A percentile compares a stretch with the other conserved stretches of the same genome.
Evolutionary conservation across 805 yeast genomes (phyloP).

Genomic region (Candida xiaguanensis): DNA sequence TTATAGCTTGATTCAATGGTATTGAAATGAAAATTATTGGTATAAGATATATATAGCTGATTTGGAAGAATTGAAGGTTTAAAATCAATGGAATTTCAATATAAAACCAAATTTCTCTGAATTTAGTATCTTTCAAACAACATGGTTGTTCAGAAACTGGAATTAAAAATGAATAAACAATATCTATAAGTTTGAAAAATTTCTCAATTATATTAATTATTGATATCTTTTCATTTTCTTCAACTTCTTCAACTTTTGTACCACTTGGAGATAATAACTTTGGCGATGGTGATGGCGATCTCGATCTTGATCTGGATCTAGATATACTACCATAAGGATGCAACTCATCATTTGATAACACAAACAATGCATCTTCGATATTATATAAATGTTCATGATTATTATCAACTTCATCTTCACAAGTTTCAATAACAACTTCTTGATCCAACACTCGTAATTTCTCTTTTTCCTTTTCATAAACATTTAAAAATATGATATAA

Average conservation of each 20-base stretch:
- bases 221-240: not conserved
- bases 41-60: not conserved
- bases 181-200: slow-evolving; percentile 12
- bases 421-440: slow-evolving; percentile 6
- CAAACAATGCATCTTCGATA: slow-evolving; percentile 21
- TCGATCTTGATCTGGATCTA: not conserved
- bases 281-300: slow-evolving; percentile 1
- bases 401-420: not conserved
- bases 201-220: not conserved
- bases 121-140: not conserved
- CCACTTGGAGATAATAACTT: not conserved
- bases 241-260: not conserved
- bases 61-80: slow-evolving; percentile 15
- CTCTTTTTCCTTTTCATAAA: slow-evolving; percentile 15
- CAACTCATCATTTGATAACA: slow-evolving; percentile 16
- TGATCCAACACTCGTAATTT: slow-evolving; percentile 11
- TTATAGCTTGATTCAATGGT: not conserved
- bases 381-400: slow-evolving; percentile 15
- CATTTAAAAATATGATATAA: slow-evolving; percentile 22
- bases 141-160: slow-evolving; percentile 12
- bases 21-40: slow-evolving; percentile 1
- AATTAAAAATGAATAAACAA: slow-evolving; percentile 12
- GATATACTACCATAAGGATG: slow-evolving; percentile 3
- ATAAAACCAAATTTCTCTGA: slow-evolving; percentile 13
- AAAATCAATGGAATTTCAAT: slow-evolving; percentile 17